Conservation (phyloP, 345 rosid species). For the Psidium guajava region DNA sequence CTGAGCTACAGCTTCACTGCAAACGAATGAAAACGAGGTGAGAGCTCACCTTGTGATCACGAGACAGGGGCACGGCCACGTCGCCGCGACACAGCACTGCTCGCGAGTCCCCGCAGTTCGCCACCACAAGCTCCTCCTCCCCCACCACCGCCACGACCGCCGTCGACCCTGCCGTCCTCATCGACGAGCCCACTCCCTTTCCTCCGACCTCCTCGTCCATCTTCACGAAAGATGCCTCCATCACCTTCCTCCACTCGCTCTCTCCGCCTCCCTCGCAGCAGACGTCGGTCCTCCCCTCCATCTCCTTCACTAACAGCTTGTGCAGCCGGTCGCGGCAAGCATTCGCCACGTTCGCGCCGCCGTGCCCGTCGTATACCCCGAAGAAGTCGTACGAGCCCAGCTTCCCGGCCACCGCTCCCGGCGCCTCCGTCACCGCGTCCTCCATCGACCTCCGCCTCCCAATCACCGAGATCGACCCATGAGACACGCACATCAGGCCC, state of each 20-base stretch:
- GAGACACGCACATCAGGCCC: neutral
- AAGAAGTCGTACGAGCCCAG: slow-evolving; percentile 14
- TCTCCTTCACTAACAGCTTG: slow-evolving; percentile 16
- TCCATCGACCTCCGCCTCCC: slow-evolving; percentile 27
- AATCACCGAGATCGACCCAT: slow-evolving; percentile 24
- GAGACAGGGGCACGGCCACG: slow-evolving; percentile 14
- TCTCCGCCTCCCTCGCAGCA: neutral
- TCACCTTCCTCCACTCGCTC: slow-evolving; percentile 20
- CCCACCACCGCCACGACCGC: slow-evolving; percentile 28
- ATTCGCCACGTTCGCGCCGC: slow-evolving; percentile 9
- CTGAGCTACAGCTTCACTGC: neutral
- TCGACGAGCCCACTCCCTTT: neutral
- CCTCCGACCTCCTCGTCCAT: slow-evolving; percentile 28
- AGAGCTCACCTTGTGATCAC: slow-evolving; percentile 20
- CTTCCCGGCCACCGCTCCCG: neutral
- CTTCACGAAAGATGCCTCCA: slow-evolving; percentile 16
- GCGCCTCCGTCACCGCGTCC: slow-evolving; percentile 16
- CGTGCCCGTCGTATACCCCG: slow-evolving; percentile 33
- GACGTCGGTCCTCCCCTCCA: neutral
- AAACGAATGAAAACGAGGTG: neutral
- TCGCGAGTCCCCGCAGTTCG: slow-evolving; percentile 33
- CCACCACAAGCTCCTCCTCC: slow-evolving; percentile 20
- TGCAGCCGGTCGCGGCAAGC: slow-evolving; percentile 23
- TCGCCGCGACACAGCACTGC: slow-evolving; percentile 20
- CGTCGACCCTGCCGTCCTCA: slow-evolving; percentile 10